A percentile compares a stretch with the other conserved stretches of the same genome.
phyloP scores from a whole-genome alignment of 2,329 filamentous ascomycete species.

The Pyricularia pennisetigena region DNA sequence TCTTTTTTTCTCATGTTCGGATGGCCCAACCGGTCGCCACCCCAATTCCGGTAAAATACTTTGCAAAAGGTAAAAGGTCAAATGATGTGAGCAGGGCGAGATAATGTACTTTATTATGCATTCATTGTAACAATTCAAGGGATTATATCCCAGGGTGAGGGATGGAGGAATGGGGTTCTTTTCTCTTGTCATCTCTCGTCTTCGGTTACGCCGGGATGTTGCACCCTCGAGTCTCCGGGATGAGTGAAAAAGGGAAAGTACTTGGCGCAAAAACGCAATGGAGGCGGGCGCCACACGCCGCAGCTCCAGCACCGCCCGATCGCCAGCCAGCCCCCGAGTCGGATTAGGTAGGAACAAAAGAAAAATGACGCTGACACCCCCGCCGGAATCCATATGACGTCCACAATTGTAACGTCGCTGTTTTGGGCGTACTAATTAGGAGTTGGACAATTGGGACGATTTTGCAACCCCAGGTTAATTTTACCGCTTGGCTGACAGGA shows the following conservation, averaged over 20 bases:
- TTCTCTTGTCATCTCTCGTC: neutral
- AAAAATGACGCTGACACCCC: neutral
- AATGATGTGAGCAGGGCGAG: neutral
- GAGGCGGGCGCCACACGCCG: conserved; percentile 1
- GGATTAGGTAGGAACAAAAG: neutral
- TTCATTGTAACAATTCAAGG: neutral
- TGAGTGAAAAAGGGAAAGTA: too few species aligned
- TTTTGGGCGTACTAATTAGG: neutral
- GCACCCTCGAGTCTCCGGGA: too few species aligned
- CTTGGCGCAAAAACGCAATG: neutral
- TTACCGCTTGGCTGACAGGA: neutral
- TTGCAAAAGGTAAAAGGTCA: neutral
- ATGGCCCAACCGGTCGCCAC: neutral
- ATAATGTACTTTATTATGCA: neutral
- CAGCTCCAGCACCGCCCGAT: conserved; percentile 1
- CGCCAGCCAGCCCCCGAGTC: neutral
- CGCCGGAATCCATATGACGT: neutral
- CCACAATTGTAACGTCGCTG: neutral
- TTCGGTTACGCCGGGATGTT: neutral
- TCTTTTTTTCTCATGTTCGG: neutral
- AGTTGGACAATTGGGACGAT: neutral
- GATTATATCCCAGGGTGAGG: neutral
- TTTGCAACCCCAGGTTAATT: neutral
- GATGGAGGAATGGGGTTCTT: neutral
- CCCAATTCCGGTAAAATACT: neutral